A percentile compares a stretch with the other conserved stretches of the same genome.
These are phyloP conservation scores for Nakaseomyces sp. DNA, from an alignment of 1,139 yeast species.

Conservation along the genomic window DNA sequence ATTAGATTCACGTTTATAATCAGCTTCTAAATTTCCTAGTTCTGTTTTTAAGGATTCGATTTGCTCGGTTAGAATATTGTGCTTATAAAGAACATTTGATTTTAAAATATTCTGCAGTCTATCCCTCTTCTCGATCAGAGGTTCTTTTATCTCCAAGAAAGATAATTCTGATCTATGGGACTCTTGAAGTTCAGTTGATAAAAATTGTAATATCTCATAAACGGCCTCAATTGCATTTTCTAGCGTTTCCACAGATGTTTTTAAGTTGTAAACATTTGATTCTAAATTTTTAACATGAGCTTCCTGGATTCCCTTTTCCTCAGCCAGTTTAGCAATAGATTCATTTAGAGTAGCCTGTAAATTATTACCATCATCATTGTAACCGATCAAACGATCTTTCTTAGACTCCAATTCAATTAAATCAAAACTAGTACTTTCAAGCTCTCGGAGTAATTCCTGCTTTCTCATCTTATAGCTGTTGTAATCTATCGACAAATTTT, in stretches of 20 bases:
- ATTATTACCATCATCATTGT: constrained; percentile 55
- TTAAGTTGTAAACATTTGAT: constrained; percentile 41
- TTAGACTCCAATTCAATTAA: constrained; percentile 50
- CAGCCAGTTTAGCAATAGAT: constrained; percentile 47
- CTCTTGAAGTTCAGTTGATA: constrained; percentile 28
- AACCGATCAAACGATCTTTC: constrained; percentile 50
- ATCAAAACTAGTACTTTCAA: constrained; percentile 31
- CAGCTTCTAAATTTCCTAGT: constrained; percentile 12
- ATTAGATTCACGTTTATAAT: constrained; percentile 11
- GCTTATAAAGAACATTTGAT: constrained; percentile 19
- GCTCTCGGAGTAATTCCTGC: constrained; percentile 43
- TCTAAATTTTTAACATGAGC: constrained; percentile 39
- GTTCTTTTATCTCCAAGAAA: constrained; percentile 21
- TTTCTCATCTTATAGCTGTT: constrained; percentile 58
- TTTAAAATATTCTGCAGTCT: constrained; percentile 19
- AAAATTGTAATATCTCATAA: constrained; percentile 23
- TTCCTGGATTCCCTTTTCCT: constrained; percentile 40
- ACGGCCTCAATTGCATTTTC: constrained; percentile 28
- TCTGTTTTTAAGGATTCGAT: constrained; percentile 18
- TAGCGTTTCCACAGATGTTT: constrained; percentile 52
- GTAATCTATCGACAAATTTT: constrained; percentile 56
- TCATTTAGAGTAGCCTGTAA: constrained; percentile 36
- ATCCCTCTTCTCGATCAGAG: constrained; percentile 18
- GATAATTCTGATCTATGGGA: constrained; percentile 23
- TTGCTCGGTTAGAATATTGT: constrained; percentile 23